Evolutionary conservation across 2,329 filamentous ascomycete species (phyloP).

Genomic region (Chaetomium olivaceum): DNA sequence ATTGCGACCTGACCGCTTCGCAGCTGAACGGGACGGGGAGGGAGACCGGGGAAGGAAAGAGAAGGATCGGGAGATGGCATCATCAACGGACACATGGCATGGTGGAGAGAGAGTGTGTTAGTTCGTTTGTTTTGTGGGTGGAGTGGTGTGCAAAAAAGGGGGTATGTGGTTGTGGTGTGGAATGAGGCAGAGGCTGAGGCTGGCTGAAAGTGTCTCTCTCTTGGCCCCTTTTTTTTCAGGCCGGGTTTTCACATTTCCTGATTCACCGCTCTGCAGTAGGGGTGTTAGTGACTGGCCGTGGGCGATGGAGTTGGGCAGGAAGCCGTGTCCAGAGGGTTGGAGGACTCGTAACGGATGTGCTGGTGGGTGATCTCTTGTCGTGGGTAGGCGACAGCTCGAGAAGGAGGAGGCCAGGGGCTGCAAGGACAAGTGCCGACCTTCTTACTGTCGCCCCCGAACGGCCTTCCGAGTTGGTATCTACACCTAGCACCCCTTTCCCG

Average conservation of each 20-base stretch:
- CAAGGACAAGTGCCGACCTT: too few relatives aligned
- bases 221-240: background rate
- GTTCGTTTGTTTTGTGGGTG: too few relatives aligned
- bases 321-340: background rate
- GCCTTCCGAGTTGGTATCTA: too few relatives aligned
- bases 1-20: slow-evolving; percentile 8
- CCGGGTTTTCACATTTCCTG: background rate
- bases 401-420: background rate
- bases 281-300: background rate
- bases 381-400: background rate
- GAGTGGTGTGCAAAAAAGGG: too few relatives aligned
- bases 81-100: background rate
- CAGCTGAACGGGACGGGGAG: slow-evolving; percentile 9
- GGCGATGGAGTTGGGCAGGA: background rate
- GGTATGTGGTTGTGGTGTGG: background rate
- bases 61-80: background rate
- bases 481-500: background rate
- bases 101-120: too few relatives aligned
- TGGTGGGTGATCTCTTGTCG: too few relatives aligned
- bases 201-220: background rate
- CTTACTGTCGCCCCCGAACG: too few relatives aligned
- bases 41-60: background rate
- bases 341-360: background rate
- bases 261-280: background rate
- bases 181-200: background rate